Base-by-base conservation (phyloP, 2,329 filamentous ascomycete species). In the Ramularia endophylla region DNA sequence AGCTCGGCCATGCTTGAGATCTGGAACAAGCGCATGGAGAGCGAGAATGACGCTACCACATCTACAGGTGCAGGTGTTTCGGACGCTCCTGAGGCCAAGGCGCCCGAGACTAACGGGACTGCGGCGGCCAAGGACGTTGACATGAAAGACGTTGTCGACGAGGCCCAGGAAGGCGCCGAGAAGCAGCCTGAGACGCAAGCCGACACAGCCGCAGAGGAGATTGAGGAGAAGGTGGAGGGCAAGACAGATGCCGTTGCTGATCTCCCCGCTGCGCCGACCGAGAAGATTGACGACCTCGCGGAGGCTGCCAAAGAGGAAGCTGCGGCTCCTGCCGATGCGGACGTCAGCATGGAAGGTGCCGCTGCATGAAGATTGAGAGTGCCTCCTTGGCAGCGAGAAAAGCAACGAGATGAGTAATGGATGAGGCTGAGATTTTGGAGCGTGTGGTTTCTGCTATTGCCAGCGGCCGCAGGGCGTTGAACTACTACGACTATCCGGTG, bases 1-100 rank as follows among this genome's bases (percentile, higher is more conserved):
- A 89, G 87, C 27, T 76, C 85, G 51, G 73, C 76, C 5, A 74
- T 98, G 35, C 72, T 97, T n/a, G 80, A 83, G 51, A 85, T 83
- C 65, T 98, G 92, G 92, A 94, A 85, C 64, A 83, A 85, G 63
- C 75, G 87, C 27, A 73, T 97, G 60, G 61, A 62, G 27, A 43
- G 53, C 44, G 54, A 51, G 18, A 52, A 44, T 17, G 56, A 55
- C 41, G 41, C 39, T 13, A 29, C 62, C 32, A 63, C 63, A 19
- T 61, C 67, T 37, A 55, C 61, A 35, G 64, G 69, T 45, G 57
- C 52, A 55, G 41, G 59, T 57, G 51, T 47, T 47, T 35, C 47
- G 35, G 18, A 63, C 15, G 25, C 34, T 18, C 11, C 62, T 36
- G 58, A 63, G 42, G 40, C 52, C 12, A 60, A 59, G 33, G 46